Base-by-base conservation (phyloP, 768 basidiomycete species). In the Leccinum olivaceopallidum region DNA sequence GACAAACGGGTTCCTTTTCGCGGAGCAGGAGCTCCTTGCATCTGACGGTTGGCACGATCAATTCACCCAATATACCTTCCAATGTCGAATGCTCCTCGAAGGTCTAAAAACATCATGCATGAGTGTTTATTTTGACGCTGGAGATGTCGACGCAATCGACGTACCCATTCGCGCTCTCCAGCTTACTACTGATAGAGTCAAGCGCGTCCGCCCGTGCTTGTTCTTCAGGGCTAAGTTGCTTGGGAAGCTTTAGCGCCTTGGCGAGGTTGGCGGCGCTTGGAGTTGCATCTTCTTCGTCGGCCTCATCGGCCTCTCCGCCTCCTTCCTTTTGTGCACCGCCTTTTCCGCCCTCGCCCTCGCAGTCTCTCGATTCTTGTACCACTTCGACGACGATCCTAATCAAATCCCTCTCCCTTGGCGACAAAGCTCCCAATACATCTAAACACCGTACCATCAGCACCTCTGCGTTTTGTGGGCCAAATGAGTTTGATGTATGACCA, bases 31-130 rank as follows among this genome's bases (percentile, higher is more conserved):
- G 80, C 65, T 96, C 94, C 75, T 95, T 95, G 56, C 92, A 85
- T 69, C 89, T 87, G 49, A 98, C 92, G 5, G 92, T 86, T 3
- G 96, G 96, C 34, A 97, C 85, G 68, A 98, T 93, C 18, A 99
- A 78, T 66, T 98, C 94, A 10, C 91, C 79, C 72, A 85, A 70
- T 22, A 81, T 73, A 28, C 91, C 89, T 60, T 86, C 84, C 60
- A 90, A 73, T 5, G 84, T 87, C 7, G 87, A 85, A 69, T 89
- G 88, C 60, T 89, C 87, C 63, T 86, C 82, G 56, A 84, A 83
- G 2, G 80, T 82, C 82, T 83, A 57, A 26, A 37, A 1, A 13
- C 5, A 4, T 5, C 26, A 18, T 22, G 1, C 10, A 0, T 68
- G 13, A 70, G 55, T 36, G 10, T 9, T 34, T 6, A 2, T 30